Percentiles rank a stretch among this genome's conserved stretches.
Evolutionary conservation across 345 rosid species (phyloP).

Genomic region (Sonneratia caseolaris): DNA sequence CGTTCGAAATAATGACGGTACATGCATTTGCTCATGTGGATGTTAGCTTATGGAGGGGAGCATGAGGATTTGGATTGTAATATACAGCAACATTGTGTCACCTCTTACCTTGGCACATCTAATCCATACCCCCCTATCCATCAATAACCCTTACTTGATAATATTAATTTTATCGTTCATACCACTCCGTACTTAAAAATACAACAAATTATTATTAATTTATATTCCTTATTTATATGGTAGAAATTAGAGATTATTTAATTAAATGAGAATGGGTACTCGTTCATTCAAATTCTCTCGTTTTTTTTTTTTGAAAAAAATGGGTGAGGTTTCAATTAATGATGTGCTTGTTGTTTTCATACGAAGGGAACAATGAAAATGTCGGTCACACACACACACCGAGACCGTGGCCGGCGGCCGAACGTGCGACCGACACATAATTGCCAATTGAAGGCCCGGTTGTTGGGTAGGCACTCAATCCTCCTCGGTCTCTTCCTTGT

Average conservation of each 20-base stretch:
- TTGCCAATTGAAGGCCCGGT: slow-evolving; percentile 2
- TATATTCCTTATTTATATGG: too few relatives aligned
- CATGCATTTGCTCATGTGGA: background rate
- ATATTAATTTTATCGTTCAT: background rate
- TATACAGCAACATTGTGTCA: slow-evolving; percentile 1
- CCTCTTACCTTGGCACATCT: slow-evolving; percentile 10
- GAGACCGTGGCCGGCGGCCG: background rate
- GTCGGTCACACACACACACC: background rate
- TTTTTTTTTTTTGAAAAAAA: too few relatives aligned
- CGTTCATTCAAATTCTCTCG: too few relatives aligned
- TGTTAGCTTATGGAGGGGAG: background rate
- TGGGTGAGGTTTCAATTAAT: too few relatives aligned
- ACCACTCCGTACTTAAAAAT: too few relatives aligned
- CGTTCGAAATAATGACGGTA: too few relatives aligned
- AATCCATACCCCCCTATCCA: slow-evolving; percentile 5
- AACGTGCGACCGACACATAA: slow-evolving; percentile 21
- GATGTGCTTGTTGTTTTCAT: background rate
- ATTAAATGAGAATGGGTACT: too few relatives aligned
- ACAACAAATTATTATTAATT: too few relatives aligned
- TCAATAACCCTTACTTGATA: too few relatives aligned
- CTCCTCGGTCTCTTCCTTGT: background rate
- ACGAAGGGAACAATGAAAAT: background rate
- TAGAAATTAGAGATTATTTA: too few relatives aligned
- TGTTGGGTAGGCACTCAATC: slow-evolving; percentile 7
- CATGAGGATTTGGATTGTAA: background rate